A percentile compares a stretch with the other conserved stretches of the same genome.
Conservation (phyloP, 495 filamentous ascomycete genomes). For the Penicillium robsamsonii region DNA sequence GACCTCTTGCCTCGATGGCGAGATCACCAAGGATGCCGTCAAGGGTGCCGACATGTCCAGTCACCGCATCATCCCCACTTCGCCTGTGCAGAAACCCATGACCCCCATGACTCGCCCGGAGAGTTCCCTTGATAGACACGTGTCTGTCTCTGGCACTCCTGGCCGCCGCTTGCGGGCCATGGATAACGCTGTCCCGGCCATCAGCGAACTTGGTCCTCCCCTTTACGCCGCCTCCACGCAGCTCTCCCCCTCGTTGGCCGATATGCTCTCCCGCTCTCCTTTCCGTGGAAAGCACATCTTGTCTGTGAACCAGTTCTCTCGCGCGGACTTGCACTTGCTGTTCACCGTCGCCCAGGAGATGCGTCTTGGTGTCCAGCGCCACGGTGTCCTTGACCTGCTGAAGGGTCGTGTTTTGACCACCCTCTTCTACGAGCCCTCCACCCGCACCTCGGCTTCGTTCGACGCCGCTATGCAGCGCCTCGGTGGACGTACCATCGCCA, state of each 20-base stretch:
- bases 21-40: constrained; percentile 51
- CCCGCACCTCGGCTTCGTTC: constrained; percentile 92
- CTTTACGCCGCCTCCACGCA: constrained; percentile 45
- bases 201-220: constrained; percentile 54
- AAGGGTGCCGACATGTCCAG: constrained; percentile 76
- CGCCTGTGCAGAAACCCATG: constrained; percentile 53
- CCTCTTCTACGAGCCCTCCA: constrained; percentile 97
- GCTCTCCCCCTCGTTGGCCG: constrained; percentile 57
- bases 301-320: constrained; percentile 84
- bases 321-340: constrained; percentile 82
- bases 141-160: constrained; percentile 45
- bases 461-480: constrained; percentile 98
- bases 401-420: constrained; percentile 82
- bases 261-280: constrained; percentile 72
- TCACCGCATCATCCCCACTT: constrained; percentile 58
- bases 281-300: constrained; percentile 87
- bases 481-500: constrained; percentile 75
- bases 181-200: constrained; percentile 28
- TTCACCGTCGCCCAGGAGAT: constrained; percentile 97
- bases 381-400: constrained; percentile 83
- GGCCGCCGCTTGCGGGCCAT: constrained; percentile 29
- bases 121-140: constrained; percentile 45
- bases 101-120: constrained; percentile 47
- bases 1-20: constrained; percentile 75
- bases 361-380: constrained; percentile 85